Base-by-base conservation (phyloP, 2,329 filamentous ascomycete genomes). In the Cryphonectria parasitica region DNA sequence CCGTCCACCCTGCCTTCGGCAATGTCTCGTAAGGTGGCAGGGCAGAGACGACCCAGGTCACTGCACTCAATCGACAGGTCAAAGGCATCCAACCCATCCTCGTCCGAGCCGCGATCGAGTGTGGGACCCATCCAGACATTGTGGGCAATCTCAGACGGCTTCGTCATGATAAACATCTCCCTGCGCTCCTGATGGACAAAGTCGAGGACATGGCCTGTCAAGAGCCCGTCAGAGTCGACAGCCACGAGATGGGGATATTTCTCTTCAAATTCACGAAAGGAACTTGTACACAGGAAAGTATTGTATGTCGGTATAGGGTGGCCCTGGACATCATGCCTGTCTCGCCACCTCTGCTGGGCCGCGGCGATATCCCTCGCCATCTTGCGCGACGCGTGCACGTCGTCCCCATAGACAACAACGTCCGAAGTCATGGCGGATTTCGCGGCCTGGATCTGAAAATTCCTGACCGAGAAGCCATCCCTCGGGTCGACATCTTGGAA, bases 141-240 rank as follows among this genome's bases (percentile, higher is more conserved):
- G 74, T 88, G 87, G 67, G 93, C 90, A 73, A 98, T 97, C 79
- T 97, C 92, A 0, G 94, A 94, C 3, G 95, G 91, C 76, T 89
- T 89, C 15, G 95, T 95, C 95, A 98, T 98, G 71, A 87, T 87
- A 79, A 92, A 94, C 95, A 99, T 98, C 82, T 99, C 96, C 65
- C 89, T 82, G 70, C 95, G 88, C 80, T 99, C 96, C 83, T 94
- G 93, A 75, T 92, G 91, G 78, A 93, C 93, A 78, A 99, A 96
- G 80, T 98, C 95, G 76, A 97, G 86, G 34, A 96, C 90, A 25
- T 90, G 88, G 39, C 92, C 93, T 0, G 93, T 97, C 76, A 91
- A 82, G 56, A 86, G 85, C 13, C 94, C 94, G 43, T 85, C 81
- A 0, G 91, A 89, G 80, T 97, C 90, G 63, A 95, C 83, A 3